Evolutionary conservation across 441 rosid genomes (phyloP).

Genomic region (Gossypium gossypioides): DNA sequence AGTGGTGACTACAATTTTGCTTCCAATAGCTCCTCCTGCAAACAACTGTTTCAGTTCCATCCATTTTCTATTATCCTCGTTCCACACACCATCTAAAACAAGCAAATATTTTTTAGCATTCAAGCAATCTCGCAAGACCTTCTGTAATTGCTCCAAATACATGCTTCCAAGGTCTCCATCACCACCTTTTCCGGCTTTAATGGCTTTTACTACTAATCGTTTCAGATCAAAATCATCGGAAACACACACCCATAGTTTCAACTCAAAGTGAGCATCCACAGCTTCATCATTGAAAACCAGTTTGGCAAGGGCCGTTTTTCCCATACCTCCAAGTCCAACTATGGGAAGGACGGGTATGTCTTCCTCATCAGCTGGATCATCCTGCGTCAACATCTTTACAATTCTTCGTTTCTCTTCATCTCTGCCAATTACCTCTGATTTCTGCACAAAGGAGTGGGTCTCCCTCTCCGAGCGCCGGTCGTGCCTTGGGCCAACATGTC

Average conservation of each 20-base stretch:
- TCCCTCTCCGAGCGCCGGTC: neutral
- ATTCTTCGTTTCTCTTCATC: neutral
- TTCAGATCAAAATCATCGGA: conserved; percentile 7
- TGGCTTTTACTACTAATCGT: neutral
- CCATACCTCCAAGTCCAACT: conserved; percentile 1
- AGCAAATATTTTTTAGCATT: neutral
- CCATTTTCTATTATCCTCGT: neutral
- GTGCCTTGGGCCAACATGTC: neutral
- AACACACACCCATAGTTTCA: neutral
- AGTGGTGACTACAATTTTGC: conserved; percentile 4
- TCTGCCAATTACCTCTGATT: neutral
- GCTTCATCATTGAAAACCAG: neutral
- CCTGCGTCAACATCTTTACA: neutral
- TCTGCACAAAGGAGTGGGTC: neutral
- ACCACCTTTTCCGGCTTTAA: neutral
- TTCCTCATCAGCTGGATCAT: neutral
- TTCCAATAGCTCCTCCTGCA: neutral
- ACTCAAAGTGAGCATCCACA: neutral
- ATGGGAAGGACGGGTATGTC: neutral
- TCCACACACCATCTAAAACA: neutral
- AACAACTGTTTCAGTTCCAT: neutral
- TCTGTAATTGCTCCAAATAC: neutral
- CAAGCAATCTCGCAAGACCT: neutral
- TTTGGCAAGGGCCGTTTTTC: conserved; percentile 2
- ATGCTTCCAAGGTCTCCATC: neutral